Evolutionary conservation across 129 eudicot species (phyloP).

Genomic region (Chrysanthemum seticuspe): DNA sequence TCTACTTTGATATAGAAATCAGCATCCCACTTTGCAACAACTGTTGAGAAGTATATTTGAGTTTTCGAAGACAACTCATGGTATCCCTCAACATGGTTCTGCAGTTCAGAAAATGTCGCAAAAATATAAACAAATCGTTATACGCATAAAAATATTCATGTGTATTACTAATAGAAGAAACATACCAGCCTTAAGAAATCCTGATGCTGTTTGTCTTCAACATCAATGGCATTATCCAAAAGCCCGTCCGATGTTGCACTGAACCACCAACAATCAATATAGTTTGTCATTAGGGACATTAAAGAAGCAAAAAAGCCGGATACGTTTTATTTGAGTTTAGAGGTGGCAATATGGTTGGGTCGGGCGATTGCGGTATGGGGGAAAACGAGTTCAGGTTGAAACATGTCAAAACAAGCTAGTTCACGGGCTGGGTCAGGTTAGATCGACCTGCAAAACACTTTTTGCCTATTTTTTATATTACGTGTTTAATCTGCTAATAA

Average conservation of each 20-base stretch:
- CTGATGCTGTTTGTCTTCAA: constrained; percentile 63
- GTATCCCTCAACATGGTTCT: constrained; percentile 92
- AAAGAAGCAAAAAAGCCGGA: no score
- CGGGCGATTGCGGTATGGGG: neutral
- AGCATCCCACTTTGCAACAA: constrained; percentile 80
- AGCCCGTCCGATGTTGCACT: constrained; percentile 77
- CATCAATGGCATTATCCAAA: constrained; percentile 83
- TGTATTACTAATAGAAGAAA: no score
- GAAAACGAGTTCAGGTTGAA: neutral
- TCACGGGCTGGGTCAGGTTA: neutral
- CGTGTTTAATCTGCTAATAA: no score
- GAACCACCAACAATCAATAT: constrained; percentile 6
- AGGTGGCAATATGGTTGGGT: neutral
- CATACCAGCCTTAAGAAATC: constrained; percentile 79
- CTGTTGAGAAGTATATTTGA: constrained; percentile 75
- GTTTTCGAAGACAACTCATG: constrained; percentile 87
- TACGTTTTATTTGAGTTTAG: neutral
- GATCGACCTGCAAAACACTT: neutral
- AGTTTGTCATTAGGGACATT: neutral
- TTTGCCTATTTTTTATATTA: no score
- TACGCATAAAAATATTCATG: neutral
- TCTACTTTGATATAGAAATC: constrained; percentile 88
- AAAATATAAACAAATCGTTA: no score
- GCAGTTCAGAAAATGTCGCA: constrained; percentile 15
- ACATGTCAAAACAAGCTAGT: neutral